Conservation (phyloP, 208 protist species). For the Leishmania lainsoni region DNA sequence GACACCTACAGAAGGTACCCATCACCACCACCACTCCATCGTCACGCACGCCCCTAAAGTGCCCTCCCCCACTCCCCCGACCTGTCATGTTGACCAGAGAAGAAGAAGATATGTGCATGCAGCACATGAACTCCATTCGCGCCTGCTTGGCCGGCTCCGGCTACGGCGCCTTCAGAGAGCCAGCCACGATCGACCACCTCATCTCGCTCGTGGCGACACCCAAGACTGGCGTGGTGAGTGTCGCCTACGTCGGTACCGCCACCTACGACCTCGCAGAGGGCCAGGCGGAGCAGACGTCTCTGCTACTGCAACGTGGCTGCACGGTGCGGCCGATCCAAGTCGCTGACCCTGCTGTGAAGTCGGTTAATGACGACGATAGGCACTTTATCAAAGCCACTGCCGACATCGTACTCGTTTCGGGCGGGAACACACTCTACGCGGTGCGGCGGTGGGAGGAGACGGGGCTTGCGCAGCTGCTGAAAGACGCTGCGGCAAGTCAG, state of each 20-base stretch:
- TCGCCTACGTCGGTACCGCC: slow-evolving; percentile 89
- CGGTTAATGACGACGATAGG: slow-evolving; percentile 33
- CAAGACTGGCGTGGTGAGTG: slow-evolving; percentile 34
- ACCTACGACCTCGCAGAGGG: slow-evolving; percentile 80
- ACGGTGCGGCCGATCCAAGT: slow-evolving; percentile 49
- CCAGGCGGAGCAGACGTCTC: slow-evolving; percentile 39
- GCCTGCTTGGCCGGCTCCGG: slow-evolving; percentile 78
- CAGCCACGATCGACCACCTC: slow-evolving; percentile 56
- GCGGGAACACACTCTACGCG: slow-evolving; percentile 92
- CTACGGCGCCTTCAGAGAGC: slow-evolving; percentile 49
- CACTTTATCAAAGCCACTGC: slow-evolving; percentile 44
- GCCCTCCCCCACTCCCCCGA: too few relatives aligned
- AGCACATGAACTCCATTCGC: slow-evolving; percentile 39
- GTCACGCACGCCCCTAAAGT: neutral
- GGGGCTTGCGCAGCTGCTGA: slow-evolving; percentile 62
- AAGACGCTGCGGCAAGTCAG: slow-evolving; percentile 37
- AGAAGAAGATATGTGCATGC: slow-evolving; percentile 1
- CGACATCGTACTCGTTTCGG: slow-evolving; percentile 81
- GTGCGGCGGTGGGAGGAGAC: slow-evolving; percentile 88
- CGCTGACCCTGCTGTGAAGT: slow-evolving; percentile 47
- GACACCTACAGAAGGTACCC: neutral
- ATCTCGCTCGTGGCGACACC: slow-evolving; percentile 45
- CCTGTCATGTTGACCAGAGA: neutral
- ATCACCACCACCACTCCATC: neutral
- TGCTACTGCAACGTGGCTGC: slow-evolving; percentile 60